phyloP scores from a whole-genome alignment of 2,329 filamentous ascomycete species.

The Herpotrichia juniperi region DNA sequence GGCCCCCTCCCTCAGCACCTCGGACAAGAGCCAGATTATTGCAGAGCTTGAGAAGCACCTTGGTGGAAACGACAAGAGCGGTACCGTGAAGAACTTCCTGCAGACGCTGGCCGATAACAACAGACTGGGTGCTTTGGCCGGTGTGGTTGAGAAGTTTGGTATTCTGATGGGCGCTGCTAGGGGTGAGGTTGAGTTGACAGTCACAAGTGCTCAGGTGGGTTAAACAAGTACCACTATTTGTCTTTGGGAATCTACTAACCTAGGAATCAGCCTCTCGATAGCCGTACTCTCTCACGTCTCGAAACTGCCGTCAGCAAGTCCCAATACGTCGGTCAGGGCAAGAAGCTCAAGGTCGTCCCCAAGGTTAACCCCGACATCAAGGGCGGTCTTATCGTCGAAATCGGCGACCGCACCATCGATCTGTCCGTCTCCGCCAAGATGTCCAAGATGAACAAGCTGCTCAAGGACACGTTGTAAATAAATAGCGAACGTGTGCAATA shows the following conservation, averaged over 20 bases:
- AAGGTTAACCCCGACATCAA: constrained; percentile 95
- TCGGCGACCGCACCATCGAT: constrained; percentile 97
- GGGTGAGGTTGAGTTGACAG: constrained; percentile 91
- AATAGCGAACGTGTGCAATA: constrained; percentile 14
- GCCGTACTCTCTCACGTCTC: constrained; percentile 82
- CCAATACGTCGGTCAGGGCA: constrained; percentile 82
- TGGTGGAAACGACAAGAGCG: constrained; percentile 70
- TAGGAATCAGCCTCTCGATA: constrained; percentile 75
- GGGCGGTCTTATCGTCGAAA: constrained; percentile 92
- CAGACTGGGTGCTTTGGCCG: constrained; percentile 80
- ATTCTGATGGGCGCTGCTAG: constrained; percentile 85
- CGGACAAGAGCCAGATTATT: constrained; percentile 87
- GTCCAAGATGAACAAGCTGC: constrained; percentile 98
- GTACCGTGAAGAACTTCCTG: constrained; percentile 94
- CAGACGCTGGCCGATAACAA: constrained; percentile 93
- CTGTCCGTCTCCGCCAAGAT: constrained; percentile 94
- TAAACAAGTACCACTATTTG: background rate
- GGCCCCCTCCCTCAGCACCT: constrained; percentile 77
- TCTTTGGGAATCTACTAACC: constrained; percentile 16
- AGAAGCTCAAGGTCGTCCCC: constrained; percentile 98
- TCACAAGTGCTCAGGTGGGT: constrained; percentile 87
- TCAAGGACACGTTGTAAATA: constrained; percentile 94
- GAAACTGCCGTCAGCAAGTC: constrained; percentile 91
- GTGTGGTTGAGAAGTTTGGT: constrained; percentile 85
- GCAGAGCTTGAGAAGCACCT: constrained; percentile 86